Base-by-base conservation (phyloP, 148 eudicot genomes). In the Rhododendron kiyosumense region DNA sequence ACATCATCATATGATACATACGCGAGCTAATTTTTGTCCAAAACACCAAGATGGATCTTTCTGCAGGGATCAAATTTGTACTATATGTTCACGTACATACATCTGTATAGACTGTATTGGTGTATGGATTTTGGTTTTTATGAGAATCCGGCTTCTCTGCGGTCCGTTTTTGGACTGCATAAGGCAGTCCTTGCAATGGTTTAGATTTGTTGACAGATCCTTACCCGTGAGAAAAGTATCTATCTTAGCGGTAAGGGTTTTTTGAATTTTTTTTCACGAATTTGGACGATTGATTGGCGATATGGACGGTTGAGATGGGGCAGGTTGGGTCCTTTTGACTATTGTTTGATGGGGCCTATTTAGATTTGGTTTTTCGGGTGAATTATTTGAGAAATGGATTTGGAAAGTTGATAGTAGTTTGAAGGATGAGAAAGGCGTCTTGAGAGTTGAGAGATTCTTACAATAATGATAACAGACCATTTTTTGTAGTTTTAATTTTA, bases 401-500 rank as follows among this genome's bases (percentile, higher is more conserved):
- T 1, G 17, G 43, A 45, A 45, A 83, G 48, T 38, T 41, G 69
- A 45, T 17, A 24, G 7, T 2, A 43, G 83, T 32, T 51, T 7
- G 30, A 10, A 81, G 49, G 46, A 28, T 67, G 57, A 65, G 54
- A 83, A 67, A 65, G 2, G 11, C 34, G 34, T 11, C 15, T 67
- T 11, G 74, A 67, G 15, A 67, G 74, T 28, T 67, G 74, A 67
- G 76, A 71, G 5, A 4, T 13, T 30, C 2, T 30, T 3, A 71
- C 38, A 30, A 12, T 4, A 71, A 30, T 71, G 20, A 30, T 1
- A 14, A 13, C 32, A 14, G 76, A 71, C 76, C 17, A 69, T 41
- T 77, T 77, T 45, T 41, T 9, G 74, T 77, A 26, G 46, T 36
- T 7, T 77, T 85, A 65, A 77, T 52, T 84, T 84, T 51, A n/a